Evolutionary conservation across 148 eudicot genomes (phyloP).

Genomic region (Nepenthes gracilis): DNA sequence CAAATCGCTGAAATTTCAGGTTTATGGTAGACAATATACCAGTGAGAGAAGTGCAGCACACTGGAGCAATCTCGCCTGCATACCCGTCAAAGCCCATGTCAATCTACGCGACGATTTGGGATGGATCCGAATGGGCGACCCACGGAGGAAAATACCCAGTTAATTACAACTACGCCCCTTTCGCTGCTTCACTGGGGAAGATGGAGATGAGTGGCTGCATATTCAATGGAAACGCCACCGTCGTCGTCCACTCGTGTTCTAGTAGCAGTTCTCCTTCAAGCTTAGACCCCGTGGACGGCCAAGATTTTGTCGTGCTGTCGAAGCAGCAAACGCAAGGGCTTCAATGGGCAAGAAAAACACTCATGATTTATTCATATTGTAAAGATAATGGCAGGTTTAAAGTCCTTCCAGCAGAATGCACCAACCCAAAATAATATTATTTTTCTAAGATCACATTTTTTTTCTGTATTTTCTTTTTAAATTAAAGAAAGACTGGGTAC

Average conservation of each 20-base stretch:
- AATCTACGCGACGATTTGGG: constrained; percentile 77
- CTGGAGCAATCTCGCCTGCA: constrained; percentile 29
- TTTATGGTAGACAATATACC: constrained; percentile 91
- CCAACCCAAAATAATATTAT: constrained; percentile 10
- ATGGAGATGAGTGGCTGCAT: constrained; percentile 68
- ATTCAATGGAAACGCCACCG: constrained; percentile 14
- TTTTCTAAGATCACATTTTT: background rate
- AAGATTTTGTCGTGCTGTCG: constrained; percentile 55
- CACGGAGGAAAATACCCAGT: constrained; percentile 92
- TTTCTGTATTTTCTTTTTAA: background rate
- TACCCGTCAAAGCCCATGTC: constrained; percentile 95
- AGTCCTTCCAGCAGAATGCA: constrained; percentile 70
- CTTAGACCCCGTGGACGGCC: constrained; percentile 72
- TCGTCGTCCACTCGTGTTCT: constrained; percentile 23
- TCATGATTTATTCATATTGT: constrained; percentile 82
- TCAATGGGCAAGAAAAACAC: constrained; percentile 62
- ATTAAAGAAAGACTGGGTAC: background rate
- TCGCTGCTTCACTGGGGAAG: constrained; percentile 41
- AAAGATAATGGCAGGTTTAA: constrained; percentile 66
- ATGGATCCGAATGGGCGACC: constrained; percentile 94
- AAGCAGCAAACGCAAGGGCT: constrained; percentile 51
- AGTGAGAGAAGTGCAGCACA: constrained; percentile 56
- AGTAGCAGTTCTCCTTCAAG: constrained; percentile 33
- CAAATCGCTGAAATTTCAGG: constrained; percentile 26
- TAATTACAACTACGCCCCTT: constrained; percentile 78